Percentiles rank a stretch among this genome's conserved stretches.
phyloP scores from a whole-genome alignment of 768 basidiomycete species.

The Russula olivacea region DNA sequence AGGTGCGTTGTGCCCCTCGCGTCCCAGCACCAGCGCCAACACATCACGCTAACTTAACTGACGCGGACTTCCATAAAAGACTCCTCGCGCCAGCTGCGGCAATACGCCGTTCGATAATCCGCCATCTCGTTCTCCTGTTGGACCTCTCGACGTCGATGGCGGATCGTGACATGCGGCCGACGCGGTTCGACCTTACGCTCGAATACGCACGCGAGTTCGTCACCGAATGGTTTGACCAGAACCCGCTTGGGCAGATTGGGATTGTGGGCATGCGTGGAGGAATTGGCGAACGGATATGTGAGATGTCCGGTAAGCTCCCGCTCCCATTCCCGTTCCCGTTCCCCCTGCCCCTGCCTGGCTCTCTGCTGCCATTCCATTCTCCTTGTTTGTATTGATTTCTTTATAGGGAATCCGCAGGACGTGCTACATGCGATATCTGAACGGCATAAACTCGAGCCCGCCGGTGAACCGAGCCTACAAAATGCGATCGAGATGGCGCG shows the following conservation, averaged over 20 bases:
- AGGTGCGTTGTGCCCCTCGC: slow-evolving; percentile 44
- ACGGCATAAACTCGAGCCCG: slow-evolving; percentile 81
- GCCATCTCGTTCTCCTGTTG: slow-evolving; percentile 87
- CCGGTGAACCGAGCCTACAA: slow-evolving; percentile 92
- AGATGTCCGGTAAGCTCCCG: slow-evolving; percentile 96
- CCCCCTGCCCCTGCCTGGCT: too few species aligned
- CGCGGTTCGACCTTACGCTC: slow-evolving; percentile 84
- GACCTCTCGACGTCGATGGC: slow-evolving; percentile 90
- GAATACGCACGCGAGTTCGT: slow-evolving; percentile 91
- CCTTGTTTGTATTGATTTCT: neutral
- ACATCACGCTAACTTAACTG: neutral
- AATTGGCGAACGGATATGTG: slow-evolving; percentile 81
- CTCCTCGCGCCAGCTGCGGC: slow-evolving; percentile 78
- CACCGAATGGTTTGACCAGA: slow-evolving; percentile 98
- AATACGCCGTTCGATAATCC: slow-evolving; percentile 91
- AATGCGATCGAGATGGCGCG: slow-evolving; percentile 97
- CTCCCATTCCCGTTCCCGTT: too few species aligned
- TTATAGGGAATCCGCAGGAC: slow-evolving; percentile 88
- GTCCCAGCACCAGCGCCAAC: neutral
- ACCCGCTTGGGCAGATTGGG: slow-evolving; percentile 95
- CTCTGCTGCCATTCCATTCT: neutral
- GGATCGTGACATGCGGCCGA: slow-evolving; percentile 94
- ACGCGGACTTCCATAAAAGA: slow-evolving; percentile 36
- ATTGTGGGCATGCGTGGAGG: slow-evolving; percentile 90
- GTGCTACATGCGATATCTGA: slow-evolving; percentile 83